A percentile compares a stretch with the other conserved stretches of the same genome.
Evolutionary conservation across 768 basidiomycete genomes (phyloP).

Genomic region (Kwoniella pini): DNA sequence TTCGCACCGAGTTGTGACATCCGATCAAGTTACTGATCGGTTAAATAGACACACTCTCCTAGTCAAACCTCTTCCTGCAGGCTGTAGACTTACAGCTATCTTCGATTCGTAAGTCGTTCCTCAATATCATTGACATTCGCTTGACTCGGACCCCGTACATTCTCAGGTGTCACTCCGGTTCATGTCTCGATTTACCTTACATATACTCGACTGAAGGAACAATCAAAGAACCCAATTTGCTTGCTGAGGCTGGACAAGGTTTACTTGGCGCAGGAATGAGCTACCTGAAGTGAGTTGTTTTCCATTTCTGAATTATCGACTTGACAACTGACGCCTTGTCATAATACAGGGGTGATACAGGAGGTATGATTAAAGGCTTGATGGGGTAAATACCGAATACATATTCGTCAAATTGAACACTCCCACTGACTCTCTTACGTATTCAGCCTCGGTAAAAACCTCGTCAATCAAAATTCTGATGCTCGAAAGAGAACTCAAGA

Average conservation of each 20-base stretch:
- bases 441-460: conserved; percentile 61
- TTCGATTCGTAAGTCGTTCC: conserved; percentile 46
- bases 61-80: conserved; percentile 73
- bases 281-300: conserved; percentile 57
- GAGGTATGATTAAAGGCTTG: conserved; percentile 73
- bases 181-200: conserved; percentile 63
- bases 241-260: conserved; percentile 82
- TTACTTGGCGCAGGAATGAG: conserved; percentile 74
- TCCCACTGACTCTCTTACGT: not conserved
- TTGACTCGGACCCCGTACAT: not conserved
- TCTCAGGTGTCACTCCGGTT: conserved; percentile 52
- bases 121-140: not conserved
- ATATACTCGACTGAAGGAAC: conserved; percentile 90
- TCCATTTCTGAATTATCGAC: not conserved
- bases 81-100: conserved; percentile 77
- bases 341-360: conserved; percentile 68
- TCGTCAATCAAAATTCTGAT: conserved; percentile 65
- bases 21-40: not conserved
- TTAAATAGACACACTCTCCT: conserved; percentile 64
- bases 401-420: not conserved
- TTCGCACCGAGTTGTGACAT: too few relatives aligned
- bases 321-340: conserved; percentile 1
- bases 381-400: conserved; percentile 56
- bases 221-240: conserved; percentile 88
- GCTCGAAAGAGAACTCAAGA: conserved; percentile 64